A percentile compares a stretch with the other conserved stretches of the same genome.
Evolutionary conservation across 2,329 filamentous ascomycete genomes (phyloP).

Genomic region (Talaromyces atroroseus): DNA sequence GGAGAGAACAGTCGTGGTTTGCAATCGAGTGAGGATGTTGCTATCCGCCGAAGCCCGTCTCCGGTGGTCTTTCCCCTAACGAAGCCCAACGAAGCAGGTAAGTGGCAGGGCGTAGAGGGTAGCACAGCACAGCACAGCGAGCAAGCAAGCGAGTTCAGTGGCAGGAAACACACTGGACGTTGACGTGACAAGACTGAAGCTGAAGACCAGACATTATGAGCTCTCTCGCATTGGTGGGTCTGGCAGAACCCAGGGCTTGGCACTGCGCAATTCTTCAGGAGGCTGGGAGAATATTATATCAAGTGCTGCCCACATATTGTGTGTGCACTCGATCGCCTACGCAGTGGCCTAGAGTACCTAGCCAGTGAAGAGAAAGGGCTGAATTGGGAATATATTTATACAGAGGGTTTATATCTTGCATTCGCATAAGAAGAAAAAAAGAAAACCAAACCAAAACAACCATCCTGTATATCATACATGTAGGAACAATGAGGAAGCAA

Average conservation of each 20-base stretch:
- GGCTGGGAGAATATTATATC: background rate
- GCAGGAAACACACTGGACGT: background rate
- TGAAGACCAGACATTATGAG: no score
- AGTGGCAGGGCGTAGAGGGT: background rate
- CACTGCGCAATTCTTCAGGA: background rate
- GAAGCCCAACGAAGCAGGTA: background rate
- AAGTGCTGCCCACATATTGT: no score
- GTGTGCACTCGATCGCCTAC: no score
- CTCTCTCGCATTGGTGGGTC: slow-evolving; percentile 7
- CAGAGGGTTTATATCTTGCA: background rate
- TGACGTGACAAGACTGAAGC: background rate
- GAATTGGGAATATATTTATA: background rate
- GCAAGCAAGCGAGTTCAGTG: no score
- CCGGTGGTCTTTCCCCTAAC: background rate
- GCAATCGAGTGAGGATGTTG: background rate
- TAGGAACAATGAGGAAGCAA: background rate
- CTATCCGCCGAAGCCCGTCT: background rate
- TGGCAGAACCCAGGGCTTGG: background rate
- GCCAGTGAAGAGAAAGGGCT: background rate
- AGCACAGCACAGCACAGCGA: background rate
- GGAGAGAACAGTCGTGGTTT: background rate
- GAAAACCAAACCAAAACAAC: background rate
- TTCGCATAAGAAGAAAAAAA: background rate
- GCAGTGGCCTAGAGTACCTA: background rate
- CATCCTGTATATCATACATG: background rate